phyloP scores from a whole-genome alignment of 352 stramenopile species.

The Thalassiosira delicatula region DNA sequence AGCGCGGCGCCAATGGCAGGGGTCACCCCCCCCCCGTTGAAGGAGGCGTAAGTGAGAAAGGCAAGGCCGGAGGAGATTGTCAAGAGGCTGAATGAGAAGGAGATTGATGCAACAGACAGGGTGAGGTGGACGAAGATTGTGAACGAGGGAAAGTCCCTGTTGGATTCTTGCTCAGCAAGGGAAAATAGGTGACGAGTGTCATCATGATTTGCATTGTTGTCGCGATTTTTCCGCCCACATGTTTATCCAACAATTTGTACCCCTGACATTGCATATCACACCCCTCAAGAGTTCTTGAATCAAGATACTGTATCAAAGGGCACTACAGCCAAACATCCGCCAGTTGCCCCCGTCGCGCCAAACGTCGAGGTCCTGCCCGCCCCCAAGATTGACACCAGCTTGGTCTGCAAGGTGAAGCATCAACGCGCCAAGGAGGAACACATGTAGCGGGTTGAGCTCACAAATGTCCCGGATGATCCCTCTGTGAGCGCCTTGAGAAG shows the following conservation, averaged over 20 bases:
- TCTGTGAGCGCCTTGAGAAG: too few relatives aligned
- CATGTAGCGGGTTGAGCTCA: too few relatives aligned
- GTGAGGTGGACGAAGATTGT: slow-evolving; percentile 47
- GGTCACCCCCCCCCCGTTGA: slow-evolving; percentile 63
- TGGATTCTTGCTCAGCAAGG: too few relatives aligned
- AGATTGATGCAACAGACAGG: slow-evolving; percentile 47
- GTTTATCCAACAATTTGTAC: neutral
- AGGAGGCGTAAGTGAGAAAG: slow-evolving; percentile 57
- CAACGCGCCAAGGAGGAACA: too few relatives aligned
- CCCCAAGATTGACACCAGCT: too few relatives aligned
- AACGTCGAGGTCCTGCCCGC: too few relatives aligned
- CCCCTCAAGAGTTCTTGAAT: slow-evolving; percentile 42
- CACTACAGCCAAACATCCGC: slow-evolving; percentile 19
- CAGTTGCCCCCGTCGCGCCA: neutral
- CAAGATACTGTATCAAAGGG: slow-evolving; percentile 27
- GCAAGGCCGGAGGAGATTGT: slow-evolving; percentile 46
- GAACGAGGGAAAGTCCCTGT: slow-evolving; percentile 33
- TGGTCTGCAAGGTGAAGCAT: too few relatives aligned
- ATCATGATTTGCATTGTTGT: neutral
- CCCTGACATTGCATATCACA: too few relatives aligned
- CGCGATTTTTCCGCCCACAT: neutral
- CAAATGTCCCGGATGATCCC: slow-evolving; percentile 21
- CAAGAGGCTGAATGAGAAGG: slow-evolving; percentile 55
- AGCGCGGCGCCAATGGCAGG: slow-evolving; percentile 51
- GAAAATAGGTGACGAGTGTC: neutral